These are phyloP conservation scores for Fusarium torulosum DNA, from an alignment of 2,329 filamentous ascomycete genomes.

Conservation along the genomic window DNA sequence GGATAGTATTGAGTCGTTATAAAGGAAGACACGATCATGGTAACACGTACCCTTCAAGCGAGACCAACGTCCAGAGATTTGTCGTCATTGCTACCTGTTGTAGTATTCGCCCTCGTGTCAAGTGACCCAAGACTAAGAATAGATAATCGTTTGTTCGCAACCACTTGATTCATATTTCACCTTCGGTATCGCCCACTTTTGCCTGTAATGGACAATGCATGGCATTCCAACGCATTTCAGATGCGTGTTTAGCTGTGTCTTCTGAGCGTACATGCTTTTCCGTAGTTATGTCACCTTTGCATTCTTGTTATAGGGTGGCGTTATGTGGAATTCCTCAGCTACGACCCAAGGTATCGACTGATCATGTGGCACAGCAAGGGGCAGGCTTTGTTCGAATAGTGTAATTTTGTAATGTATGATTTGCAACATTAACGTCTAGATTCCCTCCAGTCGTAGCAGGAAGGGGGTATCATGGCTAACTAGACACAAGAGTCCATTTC, in stretches of 20 bases:
- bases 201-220: constrained; percentile 9
- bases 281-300: background rate
- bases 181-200: background rate
- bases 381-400: background rate
- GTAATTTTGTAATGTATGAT: constrained; percentile 7
- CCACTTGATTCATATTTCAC: no score
- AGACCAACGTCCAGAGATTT: no score
- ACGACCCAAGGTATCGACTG: no score
- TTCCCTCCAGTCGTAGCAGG: constrained; percentile 17
- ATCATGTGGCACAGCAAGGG: background rate
- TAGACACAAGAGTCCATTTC: constrained; percentile 31
- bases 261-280: background rate
- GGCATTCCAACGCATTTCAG: constrained; percentile 10
- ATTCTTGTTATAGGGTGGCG: constrained; percentile 9
- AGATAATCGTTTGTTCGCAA: no score
- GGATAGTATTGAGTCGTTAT: no score
- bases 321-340: background rate
- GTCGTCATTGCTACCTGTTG: no score
- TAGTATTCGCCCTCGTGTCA: no score
- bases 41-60: no score
- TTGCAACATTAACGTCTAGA: constrained; percentile 44
- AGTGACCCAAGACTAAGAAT: no score
- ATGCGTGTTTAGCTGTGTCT: background rate
- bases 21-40: no score
- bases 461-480: constrained; percentile 35